Percentiles rank a stretch among this genome's conserved stretches.
phyloP scores from a whole-genome alignment of 768 basidiomycete species.

The Mycena albidolilacea region DNA sequence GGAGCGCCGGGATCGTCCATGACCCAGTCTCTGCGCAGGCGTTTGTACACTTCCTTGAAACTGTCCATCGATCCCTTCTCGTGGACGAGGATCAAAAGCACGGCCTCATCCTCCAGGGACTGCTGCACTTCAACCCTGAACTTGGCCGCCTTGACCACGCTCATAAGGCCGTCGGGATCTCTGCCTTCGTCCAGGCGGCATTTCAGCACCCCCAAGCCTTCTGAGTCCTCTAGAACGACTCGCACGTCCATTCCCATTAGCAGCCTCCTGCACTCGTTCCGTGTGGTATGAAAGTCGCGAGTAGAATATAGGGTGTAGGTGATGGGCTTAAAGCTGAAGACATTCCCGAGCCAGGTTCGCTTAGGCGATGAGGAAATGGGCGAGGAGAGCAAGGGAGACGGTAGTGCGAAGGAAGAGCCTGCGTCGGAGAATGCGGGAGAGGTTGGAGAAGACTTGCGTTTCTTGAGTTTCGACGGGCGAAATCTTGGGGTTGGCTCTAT shows the following conservation, averaged over 20 bases:
- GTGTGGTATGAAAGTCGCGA: conserved; percentile 73
- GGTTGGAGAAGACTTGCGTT: conserved; percentile 49
- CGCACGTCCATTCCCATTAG: conserved; percentile 80
- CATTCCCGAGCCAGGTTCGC: conserved; percentile 87
- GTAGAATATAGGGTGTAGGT: conserved; percentile 71
- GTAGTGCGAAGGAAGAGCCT: conserved; percentile 49
- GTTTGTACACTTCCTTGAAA: conserved; percentile 81
- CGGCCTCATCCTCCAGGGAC: conserved; percentile 61
- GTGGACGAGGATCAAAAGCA: conserved; percentile 77
- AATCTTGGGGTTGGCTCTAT: conserved; percentile 58
- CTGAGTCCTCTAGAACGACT: conserved; percentile 75
- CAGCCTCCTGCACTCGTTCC: conserved; percentile 80
- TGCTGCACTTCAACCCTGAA: conserved; percentile 87
- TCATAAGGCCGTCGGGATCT: conserved; percentile 68
- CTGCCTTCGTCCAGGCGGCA: conserved; percentile 81
- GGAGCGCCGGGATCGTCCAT: conserved; percentile 55
- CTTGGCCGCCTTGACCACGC: conserved; percentile 76
- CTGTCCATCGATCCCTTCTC: conserved; percentile 91
- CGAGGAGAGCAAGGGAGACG: conserved; percentile 60
- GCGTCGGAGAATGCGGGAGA: conserved; percentile 65
- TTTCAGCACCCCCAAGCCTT: conserved; percentile 77
- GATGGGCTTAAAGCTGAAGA: conserved; percentile 89
- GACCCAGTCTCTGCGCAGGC: conserved; percentile 80
- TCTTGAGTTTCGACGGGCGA: conserved; percentile 54
- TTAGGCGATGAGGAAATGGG: conserved; percentile 63